Evolutionary conservation across 148 eudicot species (phyloP).

Genomic region (Persicaria maculosa): DNA sequence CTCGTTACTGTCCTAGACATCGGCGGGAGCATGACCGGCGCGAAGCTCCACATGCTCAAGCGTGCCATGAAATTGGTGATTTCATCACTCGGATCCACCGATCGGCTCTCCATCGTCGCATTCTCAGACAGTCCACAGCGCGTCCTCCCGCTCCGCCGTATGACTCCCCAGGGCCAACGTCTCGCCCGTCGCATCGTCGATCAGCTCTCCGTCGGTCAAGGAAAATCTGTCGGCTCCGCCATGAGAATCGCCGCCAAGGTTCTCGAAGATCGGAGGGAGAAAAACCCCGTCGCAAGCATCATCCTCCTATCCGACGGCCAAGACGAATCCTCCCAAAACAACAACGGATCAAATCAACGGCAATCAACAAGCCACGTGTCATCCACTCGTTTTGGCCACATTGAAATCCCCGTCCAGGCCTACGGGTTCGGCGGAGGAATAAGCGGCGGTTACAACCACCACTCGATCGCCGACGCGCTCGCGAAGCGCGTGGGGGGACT

Average conservation of each 20-base stretch:
- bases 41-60: constrained; percentile 34
- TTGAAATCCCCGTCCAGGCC: constrained; percentile 49
- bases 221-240: constrained; percentile 37
- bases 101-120: constrained; percentile 74
- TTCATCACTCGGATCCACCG: constrained; percentile 56
- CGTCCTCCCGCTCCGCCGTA: constrained; percentile 53
- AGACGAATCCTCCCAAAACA: constrained; percentile 8
- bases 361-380: constrained; percentile 6
- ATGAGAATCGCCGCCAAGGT: constrained; percentile 67
- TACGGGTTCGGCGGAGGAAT: constrained; percentile 23
- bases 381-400: constrained; percentile 32
- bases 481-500: constrained; percentile 32
- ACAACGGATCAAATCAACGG: background rate
- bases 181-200: constrained; percentile 67
- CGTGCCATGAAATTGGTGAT: constrained; percentile 52
- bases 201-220: constrained; percentile 36
- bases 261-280: constrained; percentile 69
- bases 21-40: constrained; percentile 43
- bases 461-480: constrained; percentile 33
- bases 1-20: constrained; percentile 74
- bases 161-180: constrained; percentile 57
- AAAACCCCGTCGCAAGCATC: constrained; percentile 45
- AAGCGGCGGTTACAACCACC: background rate
- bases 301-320: constrained; percentile 43
- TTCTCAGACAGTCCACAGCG: constrained; percentile 59